These are phyloP conservation scores for Jatropha podagrica DNA, from an alignment of 441 rosid genomes.

Conservation along the genomic window DNA sequence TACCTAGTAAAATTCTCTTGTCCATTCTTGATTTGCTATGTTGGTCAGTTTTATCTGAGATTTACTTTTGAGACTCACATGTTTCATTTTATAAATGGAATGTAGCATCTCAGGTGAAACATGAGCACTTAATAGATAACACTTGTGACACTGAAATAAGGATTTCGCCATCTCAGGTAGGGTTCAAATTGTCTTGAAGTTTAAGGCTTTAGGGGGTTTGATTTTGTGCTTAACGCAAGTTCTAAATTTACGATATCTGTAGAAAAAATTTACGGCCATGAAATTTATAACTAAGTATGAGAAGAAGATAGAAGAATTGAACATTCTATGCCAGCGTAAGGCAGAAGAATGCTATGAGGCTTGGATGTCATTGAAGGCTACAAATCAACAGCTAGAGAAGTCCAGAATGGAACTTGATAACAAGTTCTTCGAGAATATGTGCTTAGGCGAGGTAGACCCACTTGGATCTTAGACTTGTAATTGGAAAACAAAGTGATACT, in stretches of 20 bases:
- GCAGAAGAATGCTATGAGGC: conserved; percentile 85
- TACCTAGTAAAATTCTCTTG: conserved; percentile 36
- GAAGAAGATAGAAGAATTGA: conserved; percentile 72
- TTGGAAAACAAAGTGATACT: not conserved
- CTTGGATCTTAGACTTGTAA: conserved; percentile 2
- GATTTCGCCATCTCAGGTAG: conserved; percentile 60
- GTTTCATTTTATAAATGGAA: conserved; percentile 15
- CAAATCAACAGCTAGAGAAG: conserved; percentile 72
- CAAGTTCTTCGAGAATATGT: conserved; percentile 51
- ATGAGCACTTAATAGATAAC: conserved; percentile 54
- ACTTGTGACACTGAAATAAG: conserved; percentile 61
- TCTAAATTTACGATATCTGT: conserved; percentile 24
- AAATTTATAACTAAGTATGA: conserved; percentile 68
- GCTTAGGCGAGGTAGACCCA: conserved; percentile 48
- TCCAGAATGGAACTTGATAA: conserved; percentile 76
- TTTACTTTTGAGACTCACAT: conserved; percentile 5
- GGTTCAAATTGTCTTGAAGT: conserved; percentile 10
- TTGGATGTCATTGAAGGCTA: conserved; percentile 80
- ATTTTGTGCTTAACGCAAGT: conserved; percentile 13
- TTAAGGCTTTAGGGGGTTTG: not conserved
- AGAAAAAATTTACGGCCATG: conserved; percentile 60
- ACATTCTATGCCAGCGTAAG: conserved; percentile 53
- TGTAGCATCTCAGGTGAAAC: conserved; percentile 15
- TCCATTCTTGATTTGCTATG: conserved; percentile 4
- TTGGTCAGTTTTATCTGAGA: not conserved